Conservation (phyloP, 2,329 filamentous ascomycete genomes). For the Aspergillus terreus region DNA sequence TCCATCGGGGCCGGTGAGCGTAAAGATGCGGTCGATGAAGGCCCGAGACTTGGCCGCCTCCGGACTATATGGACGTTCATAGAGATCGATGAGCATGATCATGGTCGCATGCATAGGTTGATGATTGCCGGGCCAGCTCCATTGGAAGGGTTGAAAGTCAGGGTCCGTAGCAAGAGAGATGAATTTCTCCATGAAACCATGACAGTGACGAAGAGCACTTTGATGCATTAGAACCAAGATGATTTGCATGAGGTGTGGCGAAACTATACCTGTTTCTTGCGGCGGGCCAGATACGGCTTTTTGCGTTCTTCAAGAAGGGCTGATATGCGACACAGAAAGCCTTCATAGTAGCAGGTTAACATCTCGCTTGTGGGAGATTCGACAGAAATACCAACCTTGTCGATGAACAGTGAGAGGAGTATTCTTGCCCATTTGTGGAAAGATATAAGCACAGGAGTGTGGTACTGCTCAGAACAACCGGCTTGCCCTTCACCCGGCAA, state of each 20-base stretch:
- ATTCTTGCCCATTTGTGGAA: slow-evolving; percentile 48
- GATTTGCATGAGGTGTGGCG: background rate
- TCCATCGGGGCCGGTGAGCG: slow-evolving; percentile 42
- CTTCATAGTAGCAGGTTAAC: slow-evolving; percentile 13
- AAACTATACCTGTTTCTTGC: slow-evolving; percentile 40
- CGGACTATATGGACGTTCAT: slow-evolving; percentile 43
- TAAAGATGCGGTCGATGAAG: slow-evolving; percentile 46
- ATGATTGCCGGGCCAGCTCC: slow-evolving; percentile 44
- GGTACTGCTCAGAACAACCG: slow-evolving; percentile 41
- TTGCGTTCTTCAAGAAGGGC: slow-evolving; percentile 47
- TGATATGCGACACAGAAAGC: slow-evolving; percentile 47
- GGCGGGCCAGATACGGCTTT: slow-evolving; percentile 45
- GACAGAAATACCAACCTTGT: slow-evolving; percentile 32
- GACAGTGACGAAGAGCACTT: slow-evolving; percentile 45
- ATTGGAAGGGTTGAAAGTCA: slow-evolving; percentile 47
- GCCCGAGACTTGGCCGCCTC: slow-evolving; percentile 44
- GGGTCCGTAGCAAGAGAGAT: slow-evolving; percentile 45
- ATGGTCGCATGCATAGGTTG: slow-evolving; percentile 28
- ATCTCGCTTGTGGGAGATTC: background rate
- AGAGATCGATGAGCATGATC: slow-evolving; percentile 49
- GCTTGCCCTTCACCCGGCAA: slow-evolving; percentile 34
- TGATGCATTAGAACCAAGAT: slow-evolving; percentile 8
- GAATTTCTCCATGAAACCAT: slow-evolving; percentile 49
- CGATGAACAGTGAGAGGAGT: slow-evolving; percentile 41
- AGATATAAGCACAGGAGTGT: slow-evolving; percentile 39